Conservation (phyloP, 2,329 filamentous ascomycete genomes). For the Penicillium freii region DNA sequence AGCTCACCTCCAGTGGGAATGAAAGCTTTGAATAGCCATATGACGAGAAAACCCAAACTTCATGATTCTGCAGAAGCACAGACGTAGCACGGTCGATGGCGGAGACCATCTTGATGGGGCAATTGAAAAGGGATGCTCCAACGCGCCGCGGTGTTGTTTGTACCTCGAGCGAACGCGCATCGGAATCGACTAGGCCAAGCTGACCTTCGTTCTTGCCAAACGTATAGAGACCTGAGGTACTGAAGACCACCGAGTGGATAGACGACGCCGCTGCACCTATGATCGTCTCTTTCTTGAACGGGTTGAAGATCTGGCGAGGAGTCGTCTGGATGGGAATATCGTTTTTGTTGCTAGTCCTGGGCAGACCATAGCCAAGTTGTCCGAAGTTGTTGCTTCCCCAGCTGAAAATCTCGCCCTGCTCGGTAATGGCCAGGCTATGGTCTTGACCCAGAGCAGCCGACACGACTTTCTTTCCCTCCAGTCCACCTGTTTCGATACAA, state of each 20-base stretch:
- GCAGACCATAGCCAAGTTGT: constrained; percentile 81
- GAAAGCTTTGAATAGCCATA: constrained; percentile 91
- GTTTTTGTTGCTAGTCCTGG: constrained; percentile 61
- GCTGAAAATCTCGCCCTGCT: constrained; percentile 86
- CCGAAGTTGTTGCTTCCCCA: constrained; percentile 88
- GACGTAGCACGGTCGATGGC: constrained; percentile 89
- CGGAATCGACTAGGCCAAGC: constrained; percentile 88
- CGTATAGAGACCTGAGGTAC: constrained; percentile 75
- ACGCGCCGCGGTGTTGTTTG: constrained; percentile 82
- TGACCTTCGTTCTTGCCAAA: constrained; percentile 97
- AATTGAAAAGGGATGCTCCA: constrained; percentile 75
- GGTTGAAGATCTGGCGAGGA: constrained; percentile 86
- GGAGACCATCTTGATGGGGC: constrained; percentile 71
- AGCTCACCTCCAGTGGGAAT: constrained; percentile 73
- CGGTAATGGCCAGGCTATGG: constrained; percentile 80
- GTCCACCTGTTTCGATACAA: constrained; percentile 71
- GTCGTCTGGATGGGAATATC: constrained; percentile 78
- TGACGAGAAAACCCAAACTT: constrained; percentile 91
- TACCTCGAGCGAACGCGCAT: constrained; percentile 84
- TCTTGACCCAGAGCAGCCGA: constrained; percentile 87
- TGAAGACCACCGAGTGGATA: constrained; percentile 88
- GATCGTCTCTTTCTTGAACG: constrained; percentile 80
- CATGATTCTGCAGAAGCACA: constrained; percentile 78
- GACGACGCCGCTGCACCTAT: constrained; percentile 82
- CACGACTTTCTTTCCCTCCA: constrained; percentile 70